Evolutionary conservation across 768 basidiomycete genomes (phyloP).

Genomic region (Pleurotus ostreatus): DNA sequence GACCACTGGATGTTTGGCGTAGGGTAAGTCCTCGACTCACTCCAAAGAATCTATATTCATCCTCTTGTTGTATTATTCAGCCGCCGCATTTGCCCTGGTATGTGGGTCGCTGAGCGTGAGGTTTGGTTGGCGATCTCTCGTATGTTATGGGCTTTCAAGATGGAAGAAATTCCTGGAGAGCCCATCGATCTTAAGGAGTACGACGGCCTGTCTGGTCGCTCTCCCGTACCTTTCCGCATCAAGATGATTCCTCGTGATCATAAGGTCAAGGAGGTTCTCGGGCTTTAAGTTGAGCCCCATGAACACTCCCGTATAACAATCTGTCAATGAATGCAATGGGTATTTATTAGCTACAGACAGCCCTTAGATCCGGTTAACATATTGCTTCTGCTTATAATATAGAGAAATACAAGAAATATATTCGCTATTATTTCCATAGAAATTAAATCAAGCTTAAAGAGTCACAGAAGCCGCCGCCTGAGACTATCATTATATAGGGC

Average conservation of each 20-base stretch:
- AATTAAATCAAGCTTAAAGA: too few relatives aligned
- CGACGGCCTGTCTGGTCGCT: slow-evolving; percentile 41
- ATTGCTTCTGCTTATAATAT: too few relatives aligned
- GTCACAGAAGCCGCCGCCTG: too few relatives aligned
- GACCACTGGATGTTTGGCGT: slow-evolving; percentile 51
- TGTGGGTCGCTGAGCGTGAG: slow-evolving; percentile 41
- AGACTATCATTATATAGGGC: too few relatives aligned
- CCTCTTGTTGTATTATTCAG: slow-evolving; percentile 10
- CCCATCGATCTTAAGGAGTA: slow-evolving; percentile 44
- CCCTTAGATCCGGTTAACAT: too few relatives aligned
- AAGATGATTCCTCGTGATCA: slow-evolving; percentile 12
- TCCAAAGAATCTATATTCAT: not conserved
- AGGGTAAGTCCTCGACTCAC: slow-evolving; percentile 26
- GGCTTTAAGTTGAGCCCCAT: slow-evolving; percentile 3
- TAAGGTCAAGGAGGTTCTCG: slow-evolving; percentile 9
- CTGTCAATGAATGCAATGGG: too few relatives aligned
- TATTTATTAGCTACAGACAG: too few relatives aligned
- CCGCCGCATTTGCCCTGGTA: slow-evolving; percentile 39
- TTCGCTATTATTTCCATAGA: too few relatives aligned
- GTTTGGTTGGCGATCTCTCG: slow-evolving; percentile 40
- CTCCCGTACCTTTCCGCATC: slow-evolving; percentile 37
- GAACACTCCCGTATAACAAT: too few relatives aligned
- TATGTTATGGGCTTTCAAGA: slow-evolving; percentile 44
- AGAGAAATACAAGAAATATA: too few relatives aligned
- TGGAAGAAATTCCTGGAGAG: slow-evolving; percentile 35